A percentile compares a stretch with the other conserved stretches of the same genome.
Conservation (phyloP, 208 protist species). For the Novymonas esmeraldas region DNA sequence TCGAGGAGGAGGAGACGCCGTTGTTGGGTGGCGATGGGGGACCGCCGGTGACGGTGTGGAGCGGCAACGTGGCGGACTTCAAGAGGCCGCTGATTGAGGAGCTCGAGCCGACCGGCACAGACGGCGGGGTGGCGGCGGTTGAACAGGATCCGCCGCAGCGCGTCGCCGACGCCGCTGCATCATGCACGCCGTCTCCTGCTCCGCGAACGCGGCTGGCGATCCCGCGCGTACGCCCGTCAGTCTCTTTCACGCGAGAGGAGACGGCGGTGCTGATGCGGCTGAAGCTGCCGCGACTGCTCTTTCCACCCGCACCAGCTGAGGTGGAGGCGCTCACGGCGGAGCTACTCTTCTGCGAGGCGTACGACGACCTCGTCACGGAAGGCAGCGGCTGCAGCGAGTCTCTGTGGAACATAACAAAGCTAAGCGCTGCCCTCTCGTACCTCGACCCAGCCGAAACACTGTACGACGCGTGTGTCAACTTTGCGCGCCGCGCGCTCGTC, state of each 20-base stretch:
- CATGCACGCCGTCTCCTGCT: not conserved
- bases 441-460: constrained; percentile 77
- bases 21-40: constrained; percentile 24
- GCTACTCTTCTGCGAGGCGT: constrained; percentile 83
- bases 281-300: constrained; percentile 54
- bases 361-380: constrained; percentile 90
- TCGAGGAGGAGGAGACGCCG: constrained; percentile 63
- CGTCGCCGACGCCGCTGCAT: not conserved
- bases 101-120: constrained; percentile 3
- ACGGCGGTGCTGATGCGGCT: constrained; percentile 47
- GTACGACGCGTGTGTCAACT: constrained; percentile 81
- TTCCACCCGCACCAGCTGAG: constrained; percentile 39
- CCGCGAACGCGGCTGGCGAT: constrained; percentile 51
- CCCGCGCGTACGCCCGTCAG: constrained; percentile 41
- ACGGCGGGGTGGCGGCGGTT: not conserved
- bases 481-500: constrained; percentile 73
- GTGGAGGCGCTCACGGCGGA: constrained; percentile 83
- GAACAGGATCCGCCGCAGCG: not conserved
- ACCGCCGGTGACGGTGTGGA: constrained; percentile 62
- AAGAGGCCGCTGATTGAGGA: constrained; percentile 65
- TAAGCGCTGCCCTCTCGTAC: constrained; percentile 84
- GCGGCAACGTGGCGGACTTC: constrained; percentile 82
- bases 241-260: constrained; percentile 64
- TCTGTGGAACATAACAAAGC: constrained; percentile 86
- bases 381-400: constrained; percentile 87